A percentile compares a stretch with the other conserved stretches of the same genome.
Conservation (phyloP, 1,139 yeast genomes). For the Candida sp. region DNA sequence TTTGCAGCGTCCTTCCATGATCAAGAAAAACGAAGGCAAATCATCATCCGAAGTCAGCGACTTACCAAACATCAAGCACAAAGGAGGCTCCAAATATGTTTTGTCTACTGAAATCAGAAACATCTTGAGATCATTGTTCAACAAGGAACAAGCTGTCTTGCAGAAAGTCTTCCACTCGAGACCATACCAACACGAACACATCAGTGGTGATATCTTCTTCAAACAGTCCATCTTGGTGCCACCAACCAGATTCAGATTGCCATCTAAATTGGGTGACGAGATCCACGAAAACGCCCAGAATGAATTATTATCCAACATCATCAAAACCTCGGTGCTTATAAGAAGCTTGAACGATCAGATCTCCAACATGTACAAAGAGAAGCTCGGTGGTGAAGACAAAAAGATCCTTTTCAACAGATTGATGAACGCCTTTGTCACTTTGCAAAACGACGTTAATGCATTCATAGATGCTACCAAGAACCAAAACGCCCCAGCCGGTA, state of each 20-base stretch:
- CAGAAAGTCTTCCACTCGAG: slow-evolving; percentile 76
- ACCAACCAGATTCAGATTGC: slow-evolving; percentile 95
- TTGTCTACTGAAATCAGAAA: slow-evolving; percentile 87
- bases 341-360: slow-evolving; percentile 90
- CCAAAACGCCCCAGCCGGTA: slow-evolving; percentile 71
- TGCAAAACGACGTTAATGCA: slow-evolving; percentile 95
- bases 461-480: slow-evolving; percentile 93
- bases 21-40: slow-evolving; percentile 29
- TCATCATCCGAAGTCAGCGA: slow-evolving; percentile 16
- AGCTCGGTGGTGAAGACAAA: slow-evolving; percentile 63
- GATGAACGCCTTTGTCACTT: slow-evolving; percentile 93
- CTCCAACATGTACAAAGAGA: slow-evolving; percentile 62
- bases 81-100: slow-evolving; percentile 81
- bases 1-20: slow-evolving; percentile 71
- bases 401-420: slow-evolving; percentile 83
- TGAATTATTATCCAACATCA: slow-evolving; percentile 79
- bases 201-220: slow-evolving; percentile 90
- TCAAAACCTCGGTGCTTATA: slow-evolving; percentile 80
- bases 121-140: slow-evolving; percentile 75
- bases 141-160: slow-evolving; percentile 66
- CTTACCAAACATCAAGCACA: slow-evolving; percentile 54
- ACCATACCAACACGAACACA: slow-evolving; percentile 56
- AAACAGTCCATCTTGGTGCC: slow-evolving; percentile 90
- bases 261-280: slow-evolving; percentile 97
- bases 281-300: slow-evolving; percentile 95